These are phyloP conservation scores for Solidago caesia DNA, from an alignment of 129 eudicot genomes.

Conservation along the genomic window DNA sequence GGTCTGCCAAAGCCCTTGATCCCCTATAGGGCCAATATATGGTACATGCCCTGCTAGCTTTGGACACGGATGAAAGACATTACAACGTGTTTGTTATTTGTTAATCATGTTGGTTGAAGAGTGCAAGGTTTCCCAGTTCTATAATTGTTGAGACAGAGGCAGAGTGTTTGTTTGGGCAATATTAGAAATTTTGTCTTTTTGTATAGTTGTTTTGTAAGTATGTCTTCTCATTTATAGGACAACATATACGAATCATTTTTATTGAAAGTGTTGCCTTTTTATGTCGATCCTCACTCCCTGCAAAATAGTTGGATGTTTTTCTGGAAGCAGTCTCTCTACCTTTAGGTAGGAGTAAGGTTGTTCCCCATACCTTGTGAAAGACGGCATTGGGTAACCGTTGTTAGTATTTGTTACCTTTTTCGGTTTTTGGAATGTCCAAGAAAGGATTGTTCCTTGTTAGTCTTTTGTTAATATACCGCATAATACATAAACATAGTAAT, in stretches of 20 bases:
- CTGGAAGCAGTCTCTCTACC: too few relatives aligned
- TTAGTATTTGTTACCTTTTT: background rate
- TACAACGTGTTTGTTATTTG: slow-evolving; percentile 7
- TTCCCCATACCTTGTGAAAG: too few relatives aligned
- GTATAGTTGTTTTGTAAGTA: slow-evolving; percentile 1
- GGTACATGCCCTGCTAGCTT: slow-evolving; percentile 13
- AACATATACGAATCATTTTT: slow-evolving; percentile 3
- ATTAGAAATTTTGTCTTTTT: background rate
- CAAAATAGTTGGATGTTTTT: too few relatives aligned
- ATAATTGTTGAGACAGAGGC: slow-evolving; percentile 22
- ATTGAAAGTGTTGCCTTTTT: background rate
- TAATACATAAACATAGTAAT: background rate
- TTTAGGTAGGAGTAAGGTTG: too few relatives aligned
- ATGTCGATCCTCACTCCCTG: too few relatives aligned
- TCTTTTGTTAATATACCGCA: background rate
- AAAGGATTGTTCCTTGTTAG: background rate
- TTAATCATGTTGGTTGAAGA: slow-evolving; percentile 14
- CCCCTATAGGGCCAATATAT: slow-evolving; percentile 21
- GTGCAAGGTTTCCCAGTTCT: slow-evolving; percentile 15
- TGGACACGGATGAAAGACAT: slow-evolving; percentile 21
- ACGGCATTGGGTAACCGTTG: background rate
- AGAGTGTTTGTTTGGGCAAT: slow-evolving; percentile 24
- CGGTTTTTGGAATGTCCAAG: background rate
- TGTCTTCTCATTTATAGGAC: slow-evolving; percentile 22
- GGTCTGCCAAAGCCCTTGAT: slow-evolving; percentile 5